These are phyloP conservation scores for Irineochytrium annulatum DNA, from an alignment of 192 early-diverging fungal genomes.

Conservation along the genomic window DNA sequence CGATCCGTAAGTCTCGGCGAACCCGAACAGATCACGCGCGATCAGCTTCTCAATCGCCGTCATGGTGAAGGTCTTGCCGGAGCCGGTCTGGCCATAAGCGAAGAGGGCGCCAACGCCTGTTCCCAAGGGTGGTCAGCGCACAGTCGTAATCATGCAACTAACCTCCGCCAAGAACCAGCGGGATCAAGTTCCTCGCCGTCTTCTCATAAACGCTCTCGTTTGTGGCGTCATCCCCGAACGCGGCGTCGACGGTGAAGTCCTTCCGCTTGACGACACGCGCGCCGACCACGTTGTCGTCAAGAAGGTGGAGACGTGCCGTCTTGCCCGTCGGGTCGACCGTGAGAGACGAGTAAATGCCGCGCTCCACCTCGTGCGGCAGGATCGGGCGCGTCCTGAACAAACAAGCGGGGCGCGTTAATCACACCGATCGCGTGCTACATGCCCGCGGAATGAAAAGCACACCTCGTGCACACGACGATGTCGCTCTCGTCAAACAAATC, in stretches of 20 bases:
- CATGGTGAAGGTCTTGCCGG: conserved; percentile 53
- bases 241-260: conserved; percentile 20
- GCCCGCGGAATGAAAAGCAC: too few relatives aligned
- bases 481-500: too few relatives aligned
- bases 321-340: conserved; percentile 1
- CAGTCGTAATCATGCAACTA: too few relatives aligned
- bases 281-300: conserved; percentile 16
- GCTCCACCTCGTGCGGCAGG: conserved; percentile 17
- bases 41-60: conserved; percentile 38
- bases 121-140: too few relatives aligned
- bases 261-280: conserved; percentile 3
- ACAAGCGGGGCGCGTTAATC: too few relatives aligned
- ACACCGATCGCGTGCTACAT: too few relatives aligned
- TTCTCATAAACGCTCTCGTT: conserved; percentile 32
- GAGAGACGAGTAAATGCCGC: conserved; percentile 19
- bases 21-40: conserved; percentile 33
- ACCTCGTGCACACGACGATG: too few relatives aligned
- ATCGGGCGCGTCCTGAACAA: conserved; percentile 34
- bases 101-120: conserved; percentile 35
- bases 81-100: conserved; percentile 53
- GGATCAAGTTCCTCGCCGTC: conserved; percentile 20
- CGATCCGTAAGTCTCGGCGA: conserved; percentile 20
- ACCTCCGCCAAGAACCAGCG: conserved; percentile 32
- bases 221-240: conserved; percentile 18
- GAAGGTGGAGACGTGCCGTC: conserved; percentile 19